Evolutionary conservation across 805 yeast species (phyloP).

Genomic region (Naumovozyma castellii): DNA sequence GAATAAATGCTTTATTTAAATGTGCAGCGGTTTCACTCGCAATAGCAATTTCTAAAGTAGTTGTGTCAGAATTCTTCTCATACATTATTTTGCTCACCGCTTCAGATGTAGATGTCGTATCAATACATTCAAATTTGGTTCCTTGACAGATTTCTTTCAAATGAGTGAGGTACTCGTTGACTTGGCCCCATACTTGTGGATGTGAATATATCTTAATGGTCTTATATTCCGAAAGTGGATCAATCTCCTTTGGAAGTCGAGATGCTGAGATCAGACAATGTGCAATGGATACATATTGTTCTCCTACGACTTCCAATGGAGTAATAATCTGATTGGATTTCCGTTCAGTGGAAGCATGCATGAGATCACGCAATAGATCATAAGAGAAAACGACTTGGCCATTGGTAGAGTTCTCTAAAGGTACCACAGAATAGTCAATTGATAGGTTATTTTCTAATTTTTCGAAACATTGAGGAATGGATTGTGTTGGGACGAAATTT

Average conservation of each 20-base stretch:
- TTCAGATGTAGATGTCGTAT: slow-evolving; percentile 69
- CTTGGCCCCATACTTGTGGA: slow-evolving; percentile 98
- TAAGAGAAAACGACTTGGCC: slow-evolving; percentile 86
- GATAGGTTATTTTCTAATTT: slow-evolving; percentile 33
- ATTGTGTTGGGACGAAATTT: slow-evolving; percentile 20
- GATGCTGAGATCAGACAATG: slow-evolving; percentile 50
- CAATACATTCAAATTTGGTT: slow-evolving; percentile 40
- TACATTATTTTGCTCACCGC: slow-evolving; percentile 62
- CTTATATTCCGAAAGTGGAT: slow-evolving; percentile 13
- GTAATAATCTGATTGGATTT: slow-evolving; percentile 21
- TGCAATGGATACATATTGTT: slow-evolving; percentile 72
- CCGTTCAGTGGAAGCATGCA: slow-evolving; percentile 8
- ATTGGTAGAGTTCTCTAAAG: slow-evolving; percentile 89
- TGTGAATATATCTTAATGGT: slow-evolving; percentile 70
- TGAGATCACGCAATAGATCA: slow-evolving; percentile 67
- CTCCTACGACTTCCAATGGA: slow-evolving; percentile 52
- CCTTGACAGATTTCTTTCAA: slow-evolving; percentile 26
- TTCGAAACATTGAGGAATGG: slow-evolving; percentile 58
- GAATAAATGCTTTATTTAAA: slow-evolving; percentile 47
- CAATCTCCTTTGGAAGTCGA: slow-evolving; percentile 29
- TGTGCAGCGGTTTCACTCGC: slow-evolving; percentile 62
- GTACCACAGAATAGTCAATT: slow-evolving; percentile 70
- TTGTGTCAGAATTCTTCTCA: slow-evolving; percentile 13
- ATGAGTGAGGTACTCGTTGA: slow-evolving; percentile 44
- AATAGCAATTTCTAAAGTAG: slow-evolving; percentile 51